These are phyloP conservation scores for Mucor saturninus DNA, from an alignment of 371 early-diverging fungal genomes.

Conservation along the genomic window DNA sequence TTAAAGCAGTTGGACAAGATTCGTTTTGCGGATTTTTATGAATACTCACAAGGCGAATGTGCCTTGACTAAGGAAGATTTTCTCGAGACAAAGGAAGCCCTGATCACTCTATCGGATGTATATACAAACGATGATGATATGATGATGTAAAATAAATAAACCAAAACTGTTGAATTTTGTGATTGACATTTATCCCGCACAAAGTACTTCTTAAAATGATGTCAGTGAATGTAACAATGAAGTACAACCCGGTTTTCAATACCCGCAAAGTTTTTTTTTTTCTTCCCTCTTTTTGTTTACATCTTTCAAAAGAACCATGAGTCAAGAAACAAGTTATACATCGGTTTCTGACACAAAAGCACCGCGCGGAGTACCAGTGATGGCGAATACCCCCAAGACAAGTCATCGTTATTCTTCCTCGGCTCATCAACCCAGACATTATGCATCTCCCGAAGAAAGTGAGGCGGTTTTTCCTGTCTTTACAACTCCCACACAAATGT, in stretches of 20 bases:
- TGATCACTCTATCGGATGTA: conserved; percentile 52
- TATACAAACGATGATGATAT: conserved; percentile 38
- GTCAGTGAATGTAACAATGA: not conserved
- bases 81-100: conserved; percentile 50
- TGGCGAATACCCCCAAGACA: not conserved
- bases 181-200: not conserved
- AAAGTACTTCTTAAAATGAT: not conserved
- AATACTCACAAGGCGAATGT: conserved; percentile 50
- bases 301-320: not conserved
- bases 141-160: conserved; percentile 8
- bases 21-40: conserved; percentile 44
- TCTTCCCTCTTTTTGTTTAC: not conserved
- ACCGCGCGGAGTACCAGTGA: not conserved
- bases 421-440: conserved; percentile 7
- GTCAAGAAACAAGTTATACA: not conserved
- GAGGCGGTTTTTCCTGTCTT: conserved; percentile 31
- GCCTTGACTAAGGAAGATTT: conserved; percentile 53
- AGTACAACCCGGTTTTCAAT: not conserved
- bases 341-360: not conserved
- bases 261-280: not conserved
- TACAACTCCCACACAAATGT: conserved; percentile 30
- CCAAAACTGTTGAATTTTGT: not conserved
- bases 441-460: conserved; percentile 32
- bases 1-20: conserved; percentile 37
- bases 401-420: conserved; percentile 11